Evolutionary conservation across 352 stramenopile genomes (phyloP), one percentile per base, ranked within the genome.

Genomic region (Globisporangium orthogonon): DNA sequence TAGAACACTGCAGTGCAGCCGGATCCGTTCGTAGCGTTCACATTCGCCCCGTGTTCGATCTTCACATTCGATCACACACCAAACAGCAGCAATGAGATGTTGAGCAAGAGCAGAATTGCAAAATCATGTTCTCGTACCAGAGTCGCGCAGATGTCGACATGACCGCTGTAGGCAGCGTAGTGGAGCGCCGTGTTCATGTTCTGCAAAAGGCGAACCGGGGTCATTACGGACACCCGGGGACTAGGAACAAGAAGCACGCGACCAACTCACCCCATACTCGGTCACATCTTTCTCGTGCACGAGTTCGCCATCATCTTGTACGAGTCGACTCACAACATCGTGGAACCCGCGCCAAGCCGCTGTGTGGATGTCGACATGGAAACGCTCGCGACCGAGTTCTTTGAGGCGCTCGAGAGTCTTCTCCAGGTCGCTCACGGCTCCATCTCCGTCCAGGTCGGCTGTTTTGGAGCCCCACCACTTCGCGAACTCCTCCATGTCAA

Each of bases 1-100:
- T 85, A 80, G 60, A 91, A 91, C 15, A 91, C 53, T 30, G 83
- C 64, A 2, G 83, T 89, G 54, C 80, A 92, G 7, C 78, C 80
- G 9, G 65, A 57, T 0, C 49, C 67, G 43, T 92, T 92, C 33
- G 59, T 60, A 0, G 50, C 57, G 52, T 92, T 89, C 40, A 87
- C 60, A 30, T 70, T 89, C 10, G 80, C 78, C 15, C 79, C 78
- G 48, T 41, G 39, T 65, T 61, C 69, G 65, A 81, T 60, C 57
- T 74, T 57, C n/a, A 7, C 49, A 45, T 18, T 49, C 40, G n/a
- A 60, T 2, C 29, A 23, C 41, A 49, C 3, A 29, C 31, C 31
- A 7, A 7, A 35, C 31, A 35, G 3, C 31, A 35, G 31, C 31
- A 35, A 6, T 35, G 31, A 35, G 31, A n/a, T n/a, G n/a, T n/a